These are phyloP conservation scores for Ogataea pilisensis DNA, from an alignment of 805 yeast genomes.

Conservation along the genomic window DNA sequence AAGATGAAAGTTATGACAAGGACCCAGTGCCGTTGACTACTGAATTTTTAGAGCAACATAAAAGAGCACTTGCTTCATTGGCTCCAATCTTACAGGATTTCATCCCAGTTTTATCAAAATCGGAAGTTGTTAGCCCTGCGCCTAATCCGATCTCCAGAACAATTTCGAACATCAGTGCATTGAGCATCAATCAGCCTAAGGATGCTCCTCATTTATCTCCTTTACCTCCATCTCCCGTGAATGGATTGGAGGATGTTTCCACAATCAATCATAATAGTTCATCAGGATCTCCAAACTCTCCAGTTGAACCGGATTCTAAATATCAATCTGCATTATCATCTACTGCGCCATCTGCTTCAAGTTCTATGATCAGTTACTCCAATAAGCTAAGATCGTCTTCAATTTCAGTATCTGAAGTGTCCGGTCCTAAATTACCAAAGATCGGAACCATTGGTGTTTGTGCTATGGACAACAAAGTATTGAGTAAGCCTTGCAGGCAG, in stretches of 20 bases:
- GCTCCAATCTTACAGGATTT: constrained; percentile 73
- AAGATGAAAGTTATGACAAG: constrained; percentile 20
- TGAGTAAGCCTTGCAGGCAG: constrained; percentile 92
- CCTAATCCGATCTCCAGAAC: constrained; percentile 30
- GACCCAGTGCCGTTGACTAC: constrained; percentile 28
- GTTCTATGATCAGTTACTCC: constrained; percentile 9
- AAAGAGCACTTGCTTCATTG: constrained; percentile 69
- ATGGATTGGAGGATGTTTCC: background rate
- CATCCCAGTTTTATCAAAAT: constrained; percentile 61
- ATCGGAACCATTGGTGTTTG: constrained; percentile 97
- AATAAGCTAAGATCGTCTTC: constrained; percentile 28
- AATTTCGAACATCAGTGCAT: constrained; percentile 28
- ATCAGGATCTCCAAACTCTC: constrained; percentile 3
- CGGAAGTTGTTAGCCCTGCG: constrained; percentile 32
- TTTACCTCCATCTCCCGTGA: background rate
- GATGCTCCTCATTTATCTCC: background rate
- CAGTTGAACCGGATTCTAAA: constrained; percentile 2
- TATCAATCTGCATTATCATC: constrained; percentile 5
- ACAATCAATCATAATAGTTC: background rate
- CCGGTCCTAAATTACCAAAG: constrained; percentile 53
- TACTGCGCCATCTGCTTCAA: constrained; percentile 12
- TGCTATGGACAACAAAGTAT: constrained; percentile 97
- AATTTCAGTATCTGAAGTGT: constrained; percentile 35
- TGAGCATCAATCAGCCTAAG: constrained; percentile 23
- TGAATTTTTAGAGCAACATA: constrained; percentile 32